Evolutionary conservation across 2,329 filamentous ascomycete species (phyloP), one percentile per base, ranked within the genome.

Genomic region (Neofusicoccum sp.): DNA sequence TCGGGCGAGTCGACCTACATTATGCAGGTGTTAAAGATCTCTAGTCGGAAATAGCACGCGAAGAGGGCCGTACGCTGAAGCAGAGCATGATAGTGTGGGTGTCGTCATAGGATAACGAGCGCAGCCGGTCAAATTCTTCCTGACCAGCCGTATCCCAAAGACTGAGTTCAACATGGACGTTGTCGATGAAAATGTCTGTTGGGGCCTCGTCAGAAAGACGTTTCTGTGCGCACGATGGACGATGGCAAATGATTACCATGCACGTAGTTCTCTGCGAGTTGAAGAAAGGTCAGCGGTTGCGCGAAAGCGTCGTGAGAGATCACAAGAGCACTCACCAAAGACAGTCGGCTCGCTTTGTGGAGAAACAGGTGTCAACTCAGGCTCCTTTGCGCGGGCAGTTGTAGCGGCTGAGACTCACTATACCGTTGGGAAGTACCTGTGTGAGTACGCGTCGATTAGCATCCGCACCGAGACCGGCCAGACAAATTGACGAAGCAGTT

Each of bases 61-160:
- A 14, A 24, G 40, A 33, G 40, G 30, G 24, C 36, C 24, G n/a
- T 70, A 73, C 73, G 69, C 90, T 95, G 79, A 98, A 99, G 82
- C 95, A 99, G 68, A 99, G 90, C 89, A 99, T 97, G 70, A 99
- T 96, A 45, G 96, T 87, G 73, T 99, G 95, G 58, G 95, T 99
- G 74, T 99, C 95, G 82, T 93, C 95, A 77, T 99, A 99, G 53
- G 93, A 97, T 60, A 99, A 86, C 65, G 92, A 96, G 71, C 95
- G 90, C 76, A 99, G 80, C 58, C 95, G 88, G 78, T 99, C 95
- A 79, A 98, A 99, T 84, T 99, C 95, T 81, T 99, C 95, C 79
- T 99, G 95, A 28, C 95, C 95, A 40, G 95, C 95, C 0, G 95
- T 99, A 76, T 99, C 95, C 95, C 95, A 99, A 62, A 99, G 84